A percentile compares a stretch with the other conserved stretches of the same genome.
Evolutionary conservation across 768 basidiomycete species (phyloP).

Genomic region (Suillus luteus): DNA sequence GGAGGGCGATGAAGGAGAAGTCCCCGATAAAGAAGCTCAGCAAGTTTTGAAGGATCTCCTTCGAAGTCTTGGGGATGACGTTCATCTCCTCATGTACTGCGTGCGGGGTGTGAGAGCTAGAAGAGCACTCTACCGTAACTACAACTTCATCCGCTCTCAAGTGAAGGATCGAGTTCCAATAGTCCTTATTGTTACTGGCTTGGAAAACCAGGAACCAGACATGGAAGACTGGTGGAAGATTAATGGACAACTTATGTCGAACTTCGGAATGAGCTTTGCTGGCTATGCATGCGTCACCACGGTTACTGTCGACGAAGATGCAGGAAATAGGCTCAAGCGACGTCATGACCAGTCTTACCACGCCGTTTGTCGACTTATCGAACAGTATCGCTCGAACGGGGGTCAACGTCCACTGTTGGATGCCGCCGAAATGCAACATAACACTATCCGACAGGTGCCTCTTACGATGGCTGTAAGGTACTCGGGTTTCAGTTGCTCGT

Average conservation of each 20-base stretch:
- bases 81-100: constrained; percentile 37
- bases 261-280: constrained; percentile 37
- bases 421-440: neutral
- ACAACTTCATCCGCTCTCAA: constrained; percentile 31
- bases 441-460: neutral
- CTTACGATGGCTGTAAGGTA: neutral
- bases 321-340: neutral
- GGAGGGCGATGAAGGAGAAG: constrained; percentile 31
- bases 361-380: constrained; percentile 10
- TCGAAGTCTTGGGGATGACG: constrained; percentile 31
- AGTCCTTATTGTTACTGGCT: constrained; percentile 35
- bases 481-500: neutral
- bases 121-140: constrained; percentile 29
- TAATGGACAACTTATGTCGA: constrained; percentile 34
- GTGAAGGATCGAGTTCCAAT: constrained; percentile 33
- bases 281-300: constrained; percentile 41
- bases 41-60: constrained; percentile 35
- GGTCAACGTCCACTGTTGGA: neutral
- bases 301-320: neutral
- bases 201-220: constrained; percentile 34
- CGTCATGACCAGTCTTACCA: constrained; percentile 13
- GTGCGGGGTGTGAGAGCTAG: constrained; percentile 32
- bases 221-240: constrained; percentile 43
- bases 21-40: constrained; percentile 27
- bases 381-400: neutral